Evolutionary conservation across 768 basidiomycete species (phyloP).

Genomic region (Trametes gibbosa): DNA sequence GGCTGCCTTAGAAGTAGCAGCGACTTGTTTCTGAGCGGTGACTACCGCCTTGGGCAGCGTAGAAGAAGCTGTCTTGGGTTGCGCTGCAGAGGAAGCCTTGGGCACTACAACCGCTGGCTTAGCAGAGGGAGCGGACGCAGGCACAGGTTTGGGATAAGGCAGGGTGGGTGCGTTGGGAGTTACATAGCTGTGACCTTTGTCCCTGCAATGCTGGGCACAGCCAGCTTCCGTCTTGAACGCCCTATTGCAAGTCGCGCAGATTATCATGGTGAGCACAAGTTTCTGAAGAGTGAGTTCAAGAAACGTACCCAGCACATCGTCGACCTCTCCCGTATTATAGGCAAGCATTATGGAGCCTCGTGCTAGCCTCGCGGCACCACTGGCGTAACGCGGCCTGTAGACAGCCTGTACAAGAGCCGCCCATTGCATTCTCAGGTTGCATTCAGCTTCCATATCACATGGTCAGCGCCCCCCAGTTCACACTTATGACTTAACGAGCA

Average conservation of each 20-base stretch:
- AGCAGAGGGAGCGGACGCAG: neutral
- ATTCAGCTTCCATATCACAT: neutral
- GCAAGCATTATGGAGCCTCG: conserved; percentile 1
- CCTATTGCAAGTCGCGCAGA: conserved; percentile 6
- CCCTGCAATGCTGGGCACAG: conserved; percentile 8
- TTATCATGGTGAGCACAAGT: neutral
- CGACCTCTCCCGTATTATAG: neutral
- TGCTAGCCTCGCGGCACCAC: neutral
- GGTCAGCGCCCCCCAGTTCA: too few relatives aligned
- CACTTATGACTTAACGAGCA: too few relatives aligned
- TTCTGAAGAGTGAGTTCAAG: neutral
- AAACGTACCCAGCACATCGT: too few relatives aligned
- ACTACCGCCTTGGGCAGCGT: neutral
- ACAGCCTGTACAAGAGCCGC: neutral
- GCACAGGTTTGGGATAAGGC: neutral
- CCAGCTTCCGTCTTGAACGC: conserved; percentile 3
- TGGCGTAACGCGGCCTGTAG: neutral
- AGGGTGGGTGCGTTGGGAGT: neutral
- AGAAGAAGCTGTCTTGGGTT: neutral
- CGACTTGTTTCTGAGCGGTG: neutral
- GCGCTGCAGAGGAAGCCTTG: neutral
- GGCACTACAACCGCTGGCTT: neutral
- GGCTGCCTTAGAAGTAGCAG: neutral
- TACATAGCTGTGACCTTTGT: conserved; percentile 4
- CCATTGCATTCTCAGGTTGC: neutral